phyloP scores from a whole-genome alignment of 176 grass and related monocot species.

The Tillandsia leiboldiana region DNA sequence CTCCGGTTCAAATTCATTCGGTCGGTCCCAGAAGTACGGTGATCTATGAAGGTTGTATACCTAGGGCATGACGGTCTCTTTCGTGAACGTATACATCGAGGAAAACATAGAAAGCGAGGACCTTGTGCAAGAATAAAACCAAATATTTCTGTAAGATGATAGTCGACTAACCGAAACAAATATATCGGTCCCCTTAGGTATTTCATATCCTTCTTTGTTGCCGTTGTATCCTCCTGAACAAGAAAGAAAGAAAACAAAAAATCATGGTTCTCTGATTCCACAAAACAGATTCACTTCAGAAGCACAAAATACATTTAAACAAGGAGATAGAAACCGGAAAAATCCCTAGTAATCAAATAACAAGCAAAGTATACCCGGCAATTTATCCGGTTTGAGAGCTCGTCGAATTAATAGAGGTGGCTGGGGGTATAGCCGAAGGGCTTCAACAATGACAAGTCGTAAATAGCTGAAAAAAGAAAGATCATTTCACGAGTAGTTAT shows the following conservation, averaged over 20 bases:
- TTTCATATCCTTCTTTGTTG: constrained; percentile 75
- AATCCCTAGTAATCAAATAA: background rate
- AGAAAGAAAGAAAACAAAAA: background rate
- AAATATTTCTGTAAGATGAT: background rate
- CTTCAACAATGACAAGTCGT: constrained; percentile 74
- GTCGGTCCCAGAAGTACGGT: constrained; percentile 74
- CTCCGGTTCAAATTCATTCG: constrained; percentile 85
- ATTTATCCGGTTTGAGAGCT: constrained; percentile 68
- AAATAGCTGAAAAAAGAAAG: constrained; percentile 53
- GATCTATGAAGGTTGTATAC: constrained; percentile 94
- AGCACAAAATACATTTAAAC: background rate
- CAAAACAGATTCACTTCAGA: background rate
- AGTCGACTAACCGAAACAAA: constrained; percentile 76
- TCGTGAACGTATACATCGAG: too few species aligned
- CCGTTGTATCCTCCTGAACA: constrained; percentile 76
- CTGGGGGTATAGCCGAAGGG: constrained; percentile 89
- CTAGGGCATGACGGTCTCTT: constrained; percentile 20
- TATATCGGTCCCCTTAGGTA: constrained; percentile 83
- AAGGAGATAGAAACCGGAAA: background rate
- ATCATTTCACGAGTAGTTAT: background rate
- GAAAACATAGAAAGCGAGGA: background rate
- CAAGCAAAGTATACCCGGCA: constrained; percentile 45
- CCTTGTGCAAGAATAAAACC: background rate
- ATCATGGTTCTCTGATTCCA: background rate
- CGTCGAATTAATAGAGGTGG: constrained; percentile 91